Base-by-base conservation (phyloP, 176 grass and related monocot genomes). In the Cocos nucifera region DNA sequence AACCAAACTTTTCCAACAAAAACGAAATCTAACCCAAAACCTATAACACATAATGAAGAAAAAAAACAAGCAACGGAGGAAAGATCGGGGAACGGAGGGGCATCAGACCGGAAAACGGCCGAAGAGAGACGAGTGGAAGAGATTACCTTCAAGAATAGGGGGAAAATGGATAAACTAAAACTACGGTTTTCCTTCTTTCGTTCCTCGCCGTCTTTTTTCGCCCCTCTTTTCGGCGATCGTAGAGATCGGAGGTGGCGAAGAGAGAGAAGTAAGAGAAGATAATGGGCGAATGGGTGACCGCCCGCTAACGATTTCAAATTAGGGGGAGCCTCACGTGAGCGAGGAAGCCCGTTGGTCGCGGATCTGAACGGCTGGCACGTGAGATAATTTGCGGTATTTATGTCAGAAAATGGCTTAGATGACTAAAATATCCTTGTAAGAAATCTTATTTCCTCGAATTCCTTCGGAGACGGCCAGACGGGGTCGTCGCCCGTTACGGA, bases 251-350 rank as follows among this genome's bases (percentile, higher is more conserved):
- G 22, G 18, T 19, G 15, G 6, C 0, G 2, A 16, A 19, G 21
- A 54, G 51, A 26, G 50, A 27, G 28, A 5, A 30, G 17, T 23
- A 23, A 23, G 23, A 5, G 20, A 65, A 66, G 24, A 68, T 29
- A 24, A 32, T 3, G 29, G 1, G 25, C 3, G 21, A 3, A 29
- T 17, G 9, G 60, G 35, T 63, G 16, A 65, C 61, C 51, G 71
- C 76, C 81, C 83, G 78, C 78, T 59, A 17, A 22, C 15, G 55
- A 74, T 70, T 78, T 86, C 61, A 60, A 86, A 85, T 77, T 74
- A 53, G 77, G 74, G 78, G 74, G 59, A 6, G 7, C 53, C 58
- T 53, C 32, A 69, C 74, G 73, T 62, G 71, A 62, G 19, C 73
- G 19, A 53, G 12, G 12, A 39, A 3, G 25, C 27, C 27, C 4